Evolutionary conservation across 169 alveolate species (phyloP).

Genomic region (Perkinsus chesapeaki): DNA sequence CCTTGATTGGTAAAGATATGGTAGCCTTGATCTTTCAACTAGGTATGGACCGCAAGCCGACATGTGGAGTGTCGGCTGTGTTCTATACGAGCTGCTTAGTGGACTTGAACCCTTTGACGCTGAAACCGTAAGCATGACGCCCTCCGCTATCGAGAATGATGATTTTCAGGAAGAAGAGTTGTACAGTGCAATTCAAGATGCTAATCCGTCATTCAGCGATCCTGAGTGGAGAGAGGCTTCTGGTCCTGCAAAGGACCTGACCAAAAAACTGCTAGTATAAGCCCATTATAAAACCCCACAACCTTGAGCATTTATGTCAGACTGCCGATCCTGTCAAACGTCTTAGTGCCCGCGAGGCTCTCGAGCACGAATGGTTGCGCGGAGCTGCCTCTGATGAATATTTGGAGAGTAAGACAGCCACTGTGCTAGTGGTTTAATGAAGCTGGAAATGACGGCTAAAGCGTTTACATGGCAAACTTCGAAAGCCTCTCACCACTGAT

Average conservation of each 20-base stretch:
- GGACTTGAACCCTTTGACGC: not conserved
- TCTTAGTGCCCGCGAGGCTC: constrained; percentile 75
- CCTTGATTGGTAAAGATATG: not conserved
- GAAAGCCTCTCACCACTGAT: too few species aligned
- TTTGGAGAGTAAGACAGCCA: not conserved
- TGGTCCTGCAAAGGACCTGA: not conserved
- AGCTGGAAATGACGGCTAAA: too few species aligned
- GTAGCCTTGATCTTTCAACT: not conserved
- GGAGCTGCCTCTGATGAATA: not conserved
- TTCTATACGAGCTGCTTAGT: not conserved
- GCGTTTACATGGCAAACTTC: too few species aligned
- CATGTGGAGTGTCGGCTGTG: not conserved
- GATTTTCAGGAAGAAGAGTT: not conserved
- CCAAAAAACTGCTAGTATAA: not conserved
- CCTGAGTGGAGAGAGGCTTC: not conserved
- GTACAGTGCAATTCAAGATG: not conserved
- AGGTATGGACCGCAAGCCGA: not conserved
- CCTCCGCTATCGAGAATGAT: not conserved
- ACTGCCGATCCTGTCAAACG: constrained; percentile 62
- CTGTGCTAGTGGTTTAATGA: too few species aligned
- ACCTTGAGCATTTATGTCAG: not conserved
- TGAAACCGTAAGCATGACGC: not conserved
- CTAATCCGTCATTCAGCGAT: not conserved
- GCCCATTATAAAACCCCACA: not conserved
- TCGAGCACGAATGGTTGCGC: constrained; percentile 71